Percentiles rank a stretch among this genome's conserved stretches.
These are phyloP conservation scores for Hansfordia pulvinata DNA, from an alignment of 2,329 filamentous ascomycete species.

Conservation along the genomic window DNA sequence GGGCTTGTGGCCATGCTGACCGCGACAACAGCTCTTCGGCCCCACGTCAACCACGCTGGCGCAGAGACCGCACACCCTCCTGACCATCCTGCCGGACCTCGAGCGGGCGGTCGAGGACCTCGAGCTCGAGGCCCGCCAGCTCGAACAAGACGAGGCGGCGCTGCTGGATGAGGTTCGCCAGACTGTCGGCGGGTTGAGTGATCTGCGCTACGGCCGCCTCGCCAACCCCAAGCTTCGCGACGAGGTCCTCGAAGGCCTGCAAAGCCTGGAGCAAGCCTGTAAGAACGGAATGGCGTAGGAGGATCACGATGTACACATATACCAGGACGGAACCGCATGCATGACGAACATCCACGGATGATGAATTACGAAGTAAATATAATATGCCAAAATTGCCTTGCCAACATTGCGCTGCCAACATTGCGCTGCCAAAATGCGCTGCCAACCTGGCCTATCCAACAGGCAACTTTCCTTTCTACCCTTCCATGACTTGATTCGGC, in stretches of 20 bases:
- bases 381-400: no score
- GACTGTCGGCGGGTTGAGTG: conserved; percentile 61
- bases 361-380: no score
- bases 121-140: conserved; percentile 50
- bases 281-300: conserved; percentile 31
- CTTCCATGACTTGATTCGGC: no score
- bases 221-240: conserved; percentile 47
- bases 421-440: no score
- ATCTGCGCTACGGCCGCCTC: conserved; percentile 69
- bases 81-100: conserved; percentile 55
- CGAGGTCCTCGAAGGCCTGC: conserved; percentile 55
- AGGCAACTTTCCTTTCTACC: no score
- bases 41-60: conserved; percentile 26
- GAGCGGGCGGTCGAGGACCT: conserved; percentile 51
- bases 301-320: no score
- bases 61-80: conserved; percentile 42
- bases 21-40: conserved; percentile 41
- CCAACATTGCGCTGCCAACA: no score
- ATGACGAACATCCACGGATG: no score
- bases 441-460: no score
- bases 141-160: conserved; percentile 50
- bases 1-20: conserved; percentile 2
- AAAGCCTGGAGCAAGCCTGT: conserved; percentile 50
- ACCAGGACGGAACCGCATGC: background rate
- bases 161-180: conserved; percentile 49